Conservation (phyloP, 1,284 basidiomycete genomes). For the Trametes hirsuta region DNA sequence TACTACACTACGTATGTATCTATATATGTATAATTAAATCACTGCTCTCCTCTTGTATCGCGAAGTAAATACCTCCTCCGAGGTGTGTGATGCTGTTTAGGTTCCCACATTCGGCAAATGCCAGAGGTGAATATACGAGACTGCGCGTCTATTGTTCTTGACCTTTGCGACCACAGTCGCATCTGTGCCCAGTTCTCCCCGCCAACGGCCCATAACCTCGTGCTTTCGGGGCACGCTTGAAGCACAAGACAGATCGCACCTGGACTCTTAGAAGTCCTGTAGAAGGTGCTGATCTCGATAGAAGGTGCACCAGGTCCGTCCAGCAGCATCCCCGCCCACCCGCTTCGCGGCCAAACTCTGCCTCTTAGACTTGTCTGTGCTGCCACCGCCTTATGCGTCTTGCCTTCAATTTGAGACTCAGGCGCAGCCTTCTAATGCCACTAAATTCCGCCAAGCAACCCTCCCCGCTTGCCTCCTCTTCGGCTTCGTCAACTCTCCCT, state of each 20-base stretch:
- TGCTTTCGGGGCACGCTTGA: background rate
- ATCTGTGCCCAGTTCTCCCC: background rate
- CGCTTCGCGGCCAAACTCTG: background rate
- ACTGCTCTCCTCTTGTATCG: background rate
- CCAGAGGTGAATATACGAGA: background rate
- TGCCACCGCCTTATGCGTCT: conserved; percentile 47
- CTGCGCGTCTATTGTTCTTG: background rate
- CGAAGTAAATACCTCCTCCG: background rate
- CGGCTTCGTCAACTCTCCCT: conserved; percentile 30
- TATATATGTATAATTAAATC: background rate
- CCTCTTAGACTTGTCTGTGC: conserved; percentile 19
- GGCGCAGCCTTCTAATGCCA: conserved; percentile 63
- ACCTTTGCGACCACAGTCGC: conserved; percentile 3
- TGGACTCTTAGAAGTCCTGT: background rate
- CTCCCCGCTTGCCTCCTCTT: conserved; percentile 27
- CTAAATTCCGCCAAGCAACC: conserved; percentile 41
- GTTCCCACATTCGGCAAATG: background rate
- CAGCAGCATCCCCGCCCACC: background rate
- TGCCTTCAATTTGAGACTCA: conserved; percentile 48
- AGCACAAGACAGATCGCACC: background rate
- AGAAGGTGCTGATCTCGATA: background rate
- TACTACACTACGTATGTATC: background rate
- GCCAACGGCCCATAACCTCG: background rate
- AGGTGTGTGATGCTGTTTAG: background rate
- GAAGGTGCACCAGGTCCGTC: conserved; percentile 5